A percentile compares a stretch with the other conserved stretches of the same genome.
Conservation (phyloP, 352 stramenopile genomes). For the Phytophthora capsici region DNA sequence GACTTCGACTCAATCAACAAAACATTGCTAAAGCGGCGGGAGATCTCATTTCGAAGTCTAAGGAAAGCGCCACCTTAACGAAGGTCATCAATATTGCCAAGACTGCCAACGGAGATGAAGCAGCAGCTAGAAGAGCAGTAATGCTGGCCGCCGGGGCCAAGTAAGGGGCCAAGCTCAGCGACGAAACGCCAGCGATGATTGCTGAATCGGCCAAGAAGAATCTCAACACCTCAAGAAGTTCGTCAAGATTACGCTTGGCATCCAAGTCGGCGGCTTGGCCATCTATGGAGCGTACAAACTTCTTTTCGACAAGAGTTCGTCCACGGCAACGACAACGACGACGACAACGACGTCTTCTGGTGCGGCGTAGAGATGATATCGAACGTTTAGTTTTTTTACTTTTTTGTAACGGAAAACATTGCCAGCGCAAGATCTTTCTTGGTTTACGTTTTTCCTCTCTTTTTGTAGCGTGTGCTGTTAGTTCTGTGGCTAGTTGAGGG, state of each 20-base stretch:
- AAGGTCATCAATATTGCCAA: not conserved
- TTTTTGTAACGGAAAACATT: no score
- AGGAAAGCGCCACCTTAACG: not conserved
- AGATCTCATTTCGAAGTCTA: not conserved
- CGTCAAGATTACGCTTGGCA: not conserved
- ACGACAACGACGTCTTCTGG: no score
- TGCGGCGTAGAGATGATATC: no score
- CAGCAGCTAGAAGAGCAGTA: not conserved
- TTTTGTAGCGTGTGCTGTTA: no score
- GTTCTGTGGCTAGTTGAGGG: no score
- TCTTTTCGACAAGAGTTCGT: not conserved
- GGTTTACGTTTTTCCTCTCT: no score
- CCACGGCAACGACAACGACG: not conserved
- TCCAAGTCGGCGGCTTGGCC: not conserved
- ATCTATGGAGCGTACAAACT: constrained; percentile 1
- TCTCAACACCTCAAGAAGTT: not conserved
- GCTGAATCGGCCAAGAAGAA: not conserved
- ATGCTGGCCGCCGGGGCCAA: not conserved
- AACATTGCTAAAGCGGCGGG: not conserved
- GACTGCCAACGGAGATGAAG: not conserved
- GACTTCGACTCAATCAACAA: not conserved
- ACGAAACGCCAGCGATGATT: not conserved
- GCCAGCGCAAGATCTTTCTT: no score
- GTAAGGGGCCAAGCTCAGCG: not conserved
- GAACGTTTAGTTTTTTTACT: no score